These are phyloP conservation scores for Hypoxylon sp. DNA, from an alignment of 2,329 filamentous ascomycete species.

Conservation along the genomic window DNA sequence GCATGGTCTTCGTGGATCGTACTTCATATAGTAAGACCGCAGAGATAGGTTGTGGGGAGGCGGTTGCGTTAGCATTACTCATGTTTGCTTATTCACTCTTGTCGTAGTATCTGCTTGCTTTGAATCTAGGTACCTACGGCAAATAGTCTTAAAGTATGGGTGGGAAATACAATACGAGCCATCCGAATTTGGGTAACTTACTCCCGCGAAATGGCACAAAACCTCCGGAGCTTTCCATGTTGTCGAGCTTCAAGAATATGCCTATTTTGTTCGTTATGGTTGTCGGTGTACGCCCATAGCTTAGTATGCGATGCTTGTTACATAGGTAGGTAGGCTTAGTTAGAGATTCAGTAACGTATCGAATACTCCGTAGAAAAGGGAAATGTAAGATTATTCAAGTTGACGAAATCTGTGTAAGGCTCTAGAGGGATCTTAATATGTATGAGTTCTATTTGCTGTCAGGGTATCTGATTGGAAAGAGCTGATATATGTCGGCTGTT, in stretches of 20 bases:
- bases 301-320: background rate
- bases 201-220: background rate
- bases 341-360: background rate
- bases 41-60: background rate
- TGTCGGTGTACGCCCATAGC: background rate
- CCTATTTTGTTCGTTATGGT: background rate
- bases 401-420: slow-evolving; percentile 2
- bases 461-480: background rate
- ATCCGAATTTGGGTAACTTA: background rate
- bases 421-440: background rate
- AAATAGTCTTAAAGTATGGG: background rate
- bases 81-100: background rate
- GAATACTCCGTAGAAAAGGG: background rate
- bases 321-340: background rate
- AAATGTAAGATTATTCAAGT: background rate
- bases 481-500: background rate
- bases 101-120: background rate
- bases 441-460: background rate
- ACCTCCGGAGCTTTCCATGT: background rate
- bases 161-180: background rate
- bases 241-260: background rate
- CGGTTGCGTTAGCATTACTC: background rate
- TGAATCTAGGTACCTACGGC: background rate
- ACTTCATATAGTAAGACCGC: background rate
- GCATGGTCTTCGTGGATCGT: background rate